Evolutionary conservation across 169 alveolate species (phyloP), one percentile per base, ranked within the genome.

Genomic region (Eimeria praecox): DNA sequence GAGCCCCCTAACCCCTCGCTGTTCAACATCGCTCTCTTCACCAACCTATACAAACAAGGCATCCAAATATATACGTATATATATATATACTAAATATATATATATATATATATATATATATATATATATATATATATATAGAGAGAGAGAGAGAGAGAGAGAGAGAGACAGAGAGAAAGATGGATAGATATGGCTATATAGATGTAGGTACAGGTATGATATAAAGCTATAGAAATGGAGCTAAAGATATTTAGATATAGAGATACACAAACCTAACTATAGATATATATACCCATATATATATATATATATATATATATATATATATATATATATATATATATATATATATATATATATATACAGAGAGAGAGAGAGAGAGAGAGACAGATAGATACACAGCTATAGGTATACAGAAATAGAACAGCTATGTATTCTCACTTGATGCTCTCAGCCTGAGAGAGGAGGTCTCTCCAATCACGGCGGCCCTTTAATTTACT

Each of bases 1-100:
- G 90, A 38, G 1, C 90, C 90, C 64, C 90, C 90, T 1, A 30
- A 20, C 44, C 90, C 90, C 49, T 52, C 90, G 38, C 42, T 59
- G 82, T 16, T 54, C 24, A 86, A 62, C 77, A 86, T 10, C 35
- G 56, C 93, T 16, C 42, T 73, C 64, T 86, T 54, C 20, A 59
- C 93, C 16, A 54, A 14, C 35, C 82, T 59, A 54, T 16, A 14
- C 30, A 12, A 10, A 78, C 9, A 14, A 18, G 9, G 20, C 18
- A 35, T 75, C 3, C 16, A 33, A 16, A 30, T 33, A 35, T 38
- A 30, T 30, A 49, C 86, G 30, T 75, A 8, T 30, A 75, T 75
- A 75, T 75, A 75, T 30, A 27, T 40, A 30, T 30, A 27, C 12
- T 8, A 5, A 8, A 49, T 49, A 5, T 49, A 49, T 12, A 49